Conservation (phyloP, 2,329 filamentous ascomycete genomes). For the Rasamsonia emersonii region DNA sequence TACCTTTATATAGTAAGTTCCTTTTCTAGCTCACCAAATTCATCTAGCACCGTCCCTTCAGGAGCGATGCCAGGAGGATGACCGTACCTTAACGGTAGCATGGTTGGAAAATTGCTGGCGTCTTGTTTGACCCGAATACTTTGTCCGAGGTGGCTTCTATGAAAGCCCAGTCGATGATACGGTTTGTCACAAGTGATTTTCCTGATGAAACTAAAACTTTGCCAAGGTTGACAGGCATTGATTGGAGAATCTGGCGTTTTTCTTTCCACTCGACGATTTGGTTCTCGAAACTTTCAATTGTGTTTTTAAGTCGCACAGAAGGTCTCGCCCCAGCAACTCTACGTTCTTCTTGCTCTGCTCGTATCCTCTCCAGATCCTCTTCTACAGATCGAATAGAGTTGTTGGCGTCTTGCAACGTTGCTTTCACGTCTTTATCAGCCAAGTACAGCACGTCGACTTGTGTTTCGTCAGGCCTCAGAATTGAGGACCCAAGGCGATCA, state of each 20-base stretch:
- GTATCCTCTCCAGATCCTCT: not conserved
- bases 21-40: not conserved
- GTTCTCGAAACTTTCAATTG: not conserved
- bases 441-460: not conserved
- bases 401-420: not conserved
- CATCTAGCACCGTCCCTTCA: not conserved
- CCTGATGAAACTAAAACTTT: constrained; percentile 5
- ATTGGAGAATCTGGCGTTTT: not conserved
- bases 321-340: not conserved
- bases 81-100: too few relatives aligned
- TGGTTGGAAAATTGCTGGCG: too few relatives aligned
- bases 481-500: not conserved
- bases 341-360: not conserved
- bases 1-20: constrained; percentile 9
- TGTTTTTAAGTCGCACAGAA: not conserved
- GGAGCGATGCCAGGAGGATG: not conserved
- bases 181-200: not conserved
- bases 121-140: not conserved
- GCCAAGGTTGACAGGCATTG: constrained; percentile 6
- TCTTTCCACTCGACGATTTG: not conserved
- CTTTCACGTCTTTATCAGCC: not conserved
- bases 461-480: not conserved
- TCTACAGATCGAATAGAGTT: not conserved
- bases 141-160: constrained; percentile 3
- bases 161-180: constrained; percentile 8